Conservation (phyloP, 2,329 filamentous ascomycete genomes). For the Colletotrichum lindemuthianum region DNA sequence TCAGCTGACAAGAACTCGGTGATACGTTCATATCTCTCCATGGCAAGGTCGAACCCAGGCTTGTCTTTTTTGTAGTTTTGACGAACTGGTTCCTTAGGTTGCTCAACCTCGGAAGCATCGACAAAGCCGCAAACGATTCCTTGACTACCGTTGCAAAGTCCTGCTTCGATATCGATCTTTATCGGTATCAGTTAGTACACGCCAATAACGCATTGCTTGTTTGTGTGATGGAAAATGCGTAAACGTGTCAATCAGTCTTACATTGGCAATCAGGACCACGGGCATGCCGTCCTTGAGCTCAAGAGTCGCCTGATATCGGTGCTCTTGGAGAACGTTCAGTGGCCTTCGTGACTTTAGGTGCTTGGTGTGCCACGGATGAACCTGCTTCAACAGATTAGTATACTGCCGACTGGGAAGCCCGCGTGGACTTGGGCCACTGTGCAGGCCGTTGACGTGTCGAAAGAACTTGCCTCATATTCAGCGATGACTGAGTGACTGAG, state of each 20-base stretch:
- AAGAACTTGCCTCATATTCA: no score
- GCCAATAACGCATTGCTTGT: no score
- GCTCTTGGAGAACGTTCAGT: neutral
- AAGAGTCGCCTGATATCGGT: neutral
- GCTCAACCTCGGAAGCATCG: no score
- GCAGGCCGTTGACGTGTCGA: no score
- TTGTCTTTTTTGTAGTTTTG: neutral
- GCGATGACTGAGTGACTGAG: no score
- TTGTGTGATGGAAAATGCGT: neutral
- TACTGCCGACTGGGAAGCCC: neutral
- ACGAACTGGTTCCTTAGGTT: neutral
- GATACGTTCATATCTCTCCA: neutral
- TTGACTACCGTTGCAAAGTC: constrained; percentile 21
- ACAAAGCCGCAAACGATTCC: constrained; percentile 3
- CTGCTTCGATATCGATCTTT: neutral
- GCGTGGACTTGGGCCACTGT: no score
- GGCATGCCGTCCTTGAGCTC: constrained; percentile 20
- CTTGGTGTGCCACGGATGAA: neutral
- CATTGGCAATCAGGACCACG: constrained; percentile 14
- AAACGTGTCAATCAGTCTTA: neutral
- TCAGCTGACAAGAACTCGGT: neutral
- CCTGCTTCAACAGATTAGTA: neutral
- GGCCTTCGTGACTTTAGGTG: neutral
- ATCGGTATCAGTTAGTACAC: no score
- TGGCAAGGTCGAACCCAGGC: neutral